Percentiles rank a stretch among this genome's conserved stretches.
Evolutionary conservation across 306 rosid species (phyloP).

Genomic region (Senna siamea): DNA sequence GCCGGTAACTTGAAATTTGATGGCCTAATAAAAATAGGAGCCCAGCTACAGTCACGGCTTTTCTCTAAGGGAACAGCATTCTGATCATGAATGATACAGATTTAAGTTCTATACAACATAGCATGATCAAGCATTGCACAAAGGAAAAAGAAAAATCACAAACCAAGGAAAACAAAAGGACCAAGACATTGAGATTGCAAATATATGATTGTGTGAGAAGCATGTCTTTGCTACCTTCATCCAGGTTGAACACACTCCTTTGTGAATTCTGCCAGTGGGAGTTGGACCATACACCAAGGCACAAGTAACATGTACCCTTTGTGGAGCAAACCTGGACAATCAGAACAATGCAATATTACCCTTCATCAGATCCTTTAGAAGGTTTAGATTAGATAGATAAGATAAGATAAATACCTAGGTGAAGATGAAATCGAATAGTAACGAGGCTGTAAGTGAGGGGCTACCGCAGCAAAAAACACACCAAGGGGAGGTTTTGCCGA

Average conservation of each 20-base stretch:
- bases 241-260: constrained; percentile 97
- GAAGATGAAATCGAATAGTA: constrained; percentile 98
- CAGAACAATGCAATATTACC: constrained; percentile 24
- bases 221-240: constrained; percentile 77
- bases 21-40: constrained; percentile 85
- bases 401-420: constrained; percentile 66
- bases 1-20: constrained; percentile 90
- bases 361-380: constrained; percentile 8
- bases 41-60: constrained; percentile 81
- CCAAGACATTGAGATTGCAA: constrained; percentile 17
- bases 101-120: constrained; percentile 39
- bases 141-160: constrained; percentile 4
- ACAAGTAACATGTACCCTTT: constrained; percentile 88
- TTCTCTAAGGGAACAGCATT: constrained; percentile 71
- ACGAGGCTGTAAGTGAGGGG: constrained; percentile 93
- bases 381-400: constrained; percentile 7
- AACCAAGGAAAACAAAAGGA: background rate
- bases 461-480: constrained; percentile 91
- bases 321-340: constrained; percentile 63
- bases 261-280: constrained; percentile 93
- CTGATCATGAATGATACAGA: constrained; percentile 52
- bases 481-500: constrained; percentile 93
- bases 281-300: constrained; percentile 89
- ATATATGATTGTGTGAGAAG: constrained; percentile 15
- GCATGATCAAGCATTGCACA: constrained; percentile 30